Percentiles rank a stretch among this genome's conserved stretches.
Evolutionary conservation across 257 asterid genomes (phyloP).

Genomic region (Euphrasia confusa): DNA sequence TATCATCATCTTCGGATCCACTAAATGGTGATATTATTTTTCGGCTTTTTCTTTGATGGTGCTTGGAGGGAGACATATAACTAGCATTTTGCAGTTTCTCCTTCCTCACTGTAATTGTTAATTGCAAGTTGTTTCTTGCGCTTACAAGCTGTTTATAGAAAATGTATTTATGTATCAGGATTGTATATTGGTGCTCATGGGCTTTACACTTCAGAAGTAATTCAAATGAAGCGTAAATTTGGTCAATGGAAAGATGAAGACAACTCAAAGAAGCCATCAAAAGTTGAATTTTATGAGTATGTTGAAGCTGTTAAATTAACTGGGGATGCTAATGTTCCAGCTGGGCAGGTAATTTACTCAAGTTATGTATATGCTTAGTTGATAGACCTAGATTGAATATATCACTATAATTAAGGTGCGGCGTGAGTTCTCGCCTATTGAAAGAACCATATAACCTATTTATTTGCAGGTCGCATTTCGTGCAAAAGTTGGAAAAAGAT

Average conservation of each 20-base stretch:
- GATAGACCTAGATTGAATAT: too few relatives aligned
- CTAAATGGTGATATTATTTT: slow-evolving; percentile 53
- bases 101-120: too few relatives aligned
- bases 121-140: too few relatives aligned
- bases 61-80: slow-evolving; percentile 8
- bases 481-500: slow-evolving; percentile 83
- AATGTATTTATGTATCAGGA: slow-evolving; percentile 44
- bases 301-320: slow-evolving; percentile 94
- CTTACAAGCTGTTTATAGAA: slow-evolving; percentile 15
- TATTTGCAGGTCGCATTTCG: slow-evolving; percentile 82
- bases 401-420: too few relatives aligned
- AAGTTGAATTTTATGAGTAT: slow-evolving; percentile 79
- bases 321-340: slow-evolving; percentile 93
- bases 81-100: slow-evolving; percentile 12
- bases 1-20: slow-evolving; percentile 67
- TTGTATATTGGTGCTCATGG: slow-evolving; percentile 92
- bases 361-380: neutral
- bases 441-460: slow-evolving; percentile 1
- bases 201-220: slow-evolving; percentile 75
- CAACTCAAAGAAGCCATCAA: slow-evolving; percentile 46
- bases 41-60: neutral
- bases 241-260: slow-evolving; percentile 97
- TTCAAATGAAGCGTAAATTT: slow-evolving; percentile 75
- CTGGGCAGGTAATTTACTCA: slow-evolving; percentile 73
- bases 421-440: neutral